Evolutionary conservation across 768 basidiomycete genomes (phyloP), one percentile per base, ranked within the genome.

Genomic region (Amanita molliuscula): DNA sequence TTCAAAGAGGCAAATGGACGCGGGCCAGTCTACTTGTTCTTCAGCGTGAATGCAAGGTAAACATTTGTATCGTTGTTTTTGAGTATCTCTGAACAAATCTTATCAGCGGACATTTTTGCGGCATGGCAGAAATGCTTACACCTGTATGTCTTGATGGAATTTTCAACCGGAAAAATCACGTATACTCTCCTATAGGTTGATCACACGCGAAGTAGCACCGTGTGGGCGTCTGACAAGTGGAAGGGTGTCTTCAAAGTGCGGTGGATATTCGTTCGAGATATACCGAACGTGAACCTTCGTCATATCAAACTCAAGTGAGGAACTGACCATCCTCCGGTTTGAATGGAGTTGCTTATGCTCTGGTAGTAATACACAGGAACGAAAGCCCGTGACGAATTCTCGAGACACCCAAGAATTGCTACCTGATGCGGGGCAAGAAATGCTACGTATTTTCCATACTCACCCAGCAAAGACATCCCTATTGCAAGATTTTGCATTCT

Each of bases 151-250:
- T 4, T 21, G 15, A 15, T 36, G 23, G 20, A 45, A 21, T 4
- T 4, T 21, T 38, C 51, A 11, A 20, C 11, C 20, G 18, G 13
- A 2, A 23, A 25, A 43, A 43, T 40, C 28, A 29, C 49, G 37
- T 47, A 15, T 33, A 13, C 50, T 34, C 13, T 20, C 6, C 35
- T 54, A 38, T 51, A 84, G 77, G 88, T 98, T 33, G 95, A 98
- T 63, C 94, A 98, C 64, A 86, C 88, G 4, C 78, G 86, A 52
- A 92, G 90, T 62, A 93, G 89, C 54, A 97, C 87, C 1, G 96
- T 99, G 16, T 99, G 96, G 96, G 94, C 94, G 1, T 94, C 94
- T 29, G 94, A 98, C 67, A 99, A 99, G 64, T 99, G 96, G 96
- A 98, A 99, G 66, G 96, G 96, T 20, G 91, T 98, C 47, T 96